A percentile compares a stretch with the other conserved stretches of the same genome.
Conservation (phyloP, 495 filamentous ascomycete genomes). For the Penicillium angulare region DNA sequence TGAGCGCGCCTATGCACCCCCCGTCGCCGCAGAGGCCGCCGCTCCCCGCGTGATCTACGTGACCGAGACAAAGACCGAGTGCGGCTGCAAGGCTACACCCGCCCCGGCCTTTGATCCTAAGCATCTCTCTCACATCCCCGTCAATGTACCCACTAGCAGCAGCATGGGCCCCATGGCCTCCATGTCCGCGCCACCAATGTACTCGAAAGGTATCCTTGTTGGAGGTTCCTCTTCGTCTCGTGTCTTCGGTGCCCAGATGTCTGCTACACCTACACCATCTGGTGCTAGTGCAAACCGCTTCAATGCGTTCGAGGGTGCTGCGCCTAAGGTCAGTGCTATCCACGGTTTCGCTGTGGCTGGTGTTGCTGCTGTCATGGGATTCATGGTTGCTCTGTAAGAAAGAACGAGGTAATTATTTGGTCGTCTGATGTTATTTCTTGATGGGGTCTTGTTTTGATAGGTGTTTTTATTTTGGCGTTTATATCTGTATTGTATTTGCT, state of each 20-base stretch:
- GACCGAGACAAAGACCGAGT: constrained; percentile 25
- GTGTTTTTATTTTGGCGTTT: constrained; percentile 6
- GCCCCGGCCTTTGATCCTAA: constrained; percentile 6
- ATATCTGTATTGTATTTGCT: constrained; percentile 6
- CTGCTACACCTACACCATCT: constrained; percentile 17
- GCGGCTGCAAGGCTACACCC: constrained; percentile 17
- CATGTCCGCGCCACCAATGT: constrained; percentile 9
- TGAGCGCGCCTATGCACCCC: constrained; percentile 19
- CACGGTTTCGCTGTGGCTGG: constrained; percentile 16
- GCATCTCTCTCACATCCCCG: constrained; percentile 28
- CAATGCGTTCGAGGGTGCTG: constrained; percentile 23
- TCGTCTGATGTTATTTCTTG: not conserved
- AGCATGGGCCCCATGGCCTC: constrained; percentile 15
- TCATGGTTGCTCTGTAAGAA: constrained; percentile 27
- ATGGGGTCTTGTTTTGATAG: not conserved
- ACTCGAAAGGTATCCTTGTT: constrained; percentile 14
- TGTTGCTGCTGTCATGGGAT: constrained; percentile 26
- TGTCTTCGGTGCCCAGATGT: constrained; percentile 11
- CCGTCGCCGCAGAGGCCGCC: not conserved
- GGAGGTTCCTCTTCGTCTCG: constrained; percentile 16
- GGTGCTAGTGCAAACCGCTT: constrained; percentile 21
- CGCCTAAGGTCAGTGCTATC: constrained; percentile 8
- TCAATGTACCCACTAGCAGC: constrained; percentile 16
- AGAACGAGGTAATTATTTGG: not conserved
- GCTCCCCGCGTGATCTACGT: constrained; percentile 20